Conservation (phyloP, 345 rosid species). For the Aquilaria sinensis region DNA sequence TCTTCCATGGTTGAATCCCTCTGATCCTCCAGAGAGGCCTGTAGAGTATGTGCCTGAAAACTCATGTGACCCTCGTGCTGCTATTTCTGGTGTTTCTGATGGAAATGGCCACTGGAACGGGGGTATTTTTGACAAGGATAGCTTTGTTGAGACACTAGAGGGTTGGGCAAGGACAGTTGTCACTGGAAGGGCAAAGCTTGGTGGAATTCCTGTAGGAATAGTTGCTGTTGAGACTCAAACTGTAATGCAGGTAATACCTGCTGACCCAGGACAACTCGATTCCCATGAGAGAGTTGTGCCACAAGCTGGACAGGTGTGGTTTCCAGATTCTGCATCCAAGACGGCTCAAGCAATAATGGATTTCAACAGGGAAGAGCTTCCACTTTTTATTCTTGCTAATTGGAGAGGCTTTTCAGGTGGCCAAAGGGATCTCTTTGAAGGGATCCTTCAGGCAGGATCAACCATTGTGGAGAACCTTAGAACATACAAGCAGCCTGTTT, state of each 20-base stretch:
- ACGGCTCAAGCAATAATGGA: constrained; percentile 96
- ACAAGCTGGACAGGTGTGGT: constrained; percentile 99
- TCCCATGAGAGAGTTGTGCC: constrained; percentile 99
- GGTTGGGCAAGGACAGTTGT: constrained; percentile 99
- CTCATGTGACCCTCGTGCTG: constrained; percentile 97
- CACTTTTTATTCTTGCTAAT: constrained; percentile 92
- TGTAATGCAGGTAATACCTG: constrained; percentile 96
- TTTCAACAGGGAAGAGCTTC: constrained; percentile 93
- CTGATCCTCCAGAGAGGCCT: constrained; percentile 79
- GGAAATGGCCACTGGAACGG: constrained; percentile 82
- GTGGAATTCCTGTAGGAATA: constrained; percentile 97
- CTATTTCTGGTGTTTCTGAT: constrained; percentile 66
- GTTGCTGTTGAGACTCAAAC: constrained; percentile 99
- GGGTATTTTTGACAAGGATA: constrained; percentile 91
- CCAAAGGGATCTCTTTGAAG: constrained; percentile 97
- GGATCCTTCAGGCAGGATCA: constrained; percentile 99
- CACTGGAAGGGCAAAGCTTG: constrained; percentile 99
- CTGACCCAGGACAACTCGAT: constrained; percentile 99
- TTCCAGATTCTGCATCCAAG: constrained; percentile 97
- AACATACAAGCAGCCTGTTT: constrained; percentile 94
- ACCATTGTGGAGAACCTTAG: constrained; percentile 96
- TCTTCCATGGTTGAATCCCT: constrained; percentile 60
- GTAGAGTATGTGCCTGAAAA: constrained; percentile 89
- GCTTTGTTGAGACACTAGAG: constrained; percentile 88
- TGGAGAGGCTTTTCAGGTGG: constrained; percentile 99